Conservation (phyloP, 352 stramenopile genomes). For the Aphanomyces euteiches region DNA sequence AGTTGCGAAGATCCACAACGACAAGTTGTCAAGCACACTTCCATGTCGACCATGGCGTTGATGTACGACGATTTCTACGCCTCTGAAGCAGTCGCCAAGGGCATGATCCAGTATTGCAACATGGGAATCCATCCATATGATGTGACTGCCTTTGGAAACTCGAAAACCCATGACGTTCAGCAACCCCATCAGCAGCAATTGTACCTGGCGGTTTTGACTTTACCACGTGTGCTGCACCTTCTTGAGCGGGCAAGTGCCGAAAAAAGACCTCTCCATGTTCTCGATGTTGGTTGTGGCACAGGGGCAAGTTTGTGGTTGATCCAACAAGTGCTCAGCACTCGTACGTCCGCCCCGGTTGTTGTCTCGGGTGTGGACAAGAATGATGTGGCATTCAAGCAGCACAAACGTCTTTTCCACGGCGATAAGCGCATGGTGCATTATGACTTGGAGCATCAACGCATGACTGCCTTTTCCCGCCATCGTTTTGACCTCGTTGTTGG, state of each 20-base stretch:
- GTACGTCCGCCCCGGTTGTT: not conserved
- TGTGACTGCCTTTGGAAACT: not conserved
- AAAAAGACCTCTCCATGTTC: slow-evolving; percentile 1
- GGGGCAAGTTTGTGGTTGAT: slow-evolving; percentile 19
- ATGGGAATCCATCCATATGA: slow-evolving; percentile 20
- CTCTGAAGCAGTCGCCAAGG: slow-evolving; percentile 21
- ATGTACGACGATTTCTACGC: slow-evolving; percentile 25
- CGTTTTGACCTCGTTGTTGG: slow-evolving; percentile 23
- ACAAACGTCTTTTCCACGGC: slow-evolving; percentile 23
- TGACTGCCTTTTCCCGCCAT: slow-evolving; percentile 22
- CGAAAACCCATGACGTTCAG: slow-evolving; percentile 6
- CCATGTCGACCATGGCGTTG: not conserved
- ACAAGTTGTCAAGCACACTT: not conserved
- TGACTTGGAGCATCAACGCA: slow-evolving; percentile 19
- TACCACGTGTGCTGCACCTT: slow-evolving; percentile 17
- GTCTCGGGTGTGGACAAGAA: slow-evolving; percentile 26
- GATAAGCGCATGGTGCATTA: slow-evolving; percentile 20
- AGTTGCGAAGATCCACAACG: no score
- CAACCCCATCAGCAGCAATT: slow-evolving; percentile 19
- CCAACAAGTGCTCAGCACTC: not conserved
- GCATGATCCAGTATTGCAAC: slow-evolving; percentile 21
- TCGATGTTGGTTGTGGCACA: slow-evolving; percentile 27
- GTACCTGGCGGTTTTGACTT: slow-evolving; percentile 10
- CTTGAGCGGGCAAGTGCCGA: not conserved
- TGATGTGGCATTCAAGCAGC: slow-evolving; percentile 14